phyloP scores from a whole-genome alignment of 1,284 basidiomycete species.

The Pseudozyma tsukubaensis region DNA sequence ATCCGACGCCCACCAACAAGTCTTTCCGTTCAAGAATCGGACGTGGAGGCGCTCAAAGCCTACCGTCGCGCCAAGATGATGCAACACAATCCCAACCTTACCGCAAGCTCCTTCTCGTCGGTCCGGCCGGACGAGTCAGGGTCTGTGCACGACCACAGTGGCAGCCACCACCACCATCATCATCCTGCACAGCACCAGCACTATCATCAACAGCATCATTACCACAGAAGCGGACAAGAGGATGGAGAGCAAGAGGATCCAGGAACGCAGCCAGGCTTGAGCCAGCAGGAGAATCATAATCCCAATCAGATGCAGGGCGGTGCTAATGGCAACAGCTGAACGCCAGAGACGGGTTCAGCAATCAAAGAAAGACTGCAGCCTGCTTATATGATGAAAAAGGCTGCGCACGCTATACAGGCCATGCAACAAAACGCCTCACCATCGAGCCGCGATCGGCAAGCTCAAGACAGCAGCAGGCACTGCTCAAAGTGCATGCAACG shows the following conservation, averaged over 20 bases:
- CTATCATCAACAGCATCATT: slow-evolving; percentile 17
- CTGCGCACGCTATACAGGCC: too few relatives aligned
- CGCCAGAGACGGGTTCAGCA: too few relatives aligned
- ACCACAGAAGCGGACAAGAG: slow-evolving; percentile 8
- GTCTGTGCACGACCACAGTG: slow-evolving; percentile 33
- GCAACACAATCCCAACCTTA: slow-evolving; percentile 47
- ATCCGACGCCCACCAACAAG: slow-evolving; percentile 39
- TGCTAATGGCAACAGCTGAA: slow-evolving; percentile 24
- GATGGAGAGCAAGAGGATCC: slow-evolving; percentile 32
- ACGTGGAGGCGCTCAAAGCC: slow-evolving; percentile 51
- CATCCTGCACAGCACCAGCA: slow-evolving; percentile 10
- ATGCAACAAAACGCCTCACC: too few relatives aligned
- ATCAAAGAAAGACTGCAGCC: too few relatives aligned
- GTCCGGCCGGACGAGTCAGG: slow-evolving; percentile 37
- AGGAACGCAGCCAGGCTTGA: slow-evolving; percentile 38
- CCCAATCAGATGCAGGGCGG: slow-evolving; percentile 30
- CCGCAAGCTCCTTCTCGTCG: slow-evolving; percentile 38
- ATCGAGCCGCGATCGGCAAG: too few relatives aligned
- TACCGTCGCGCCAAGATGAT: slow-evolving; percentile 44
- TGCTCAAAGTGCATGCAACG: too few relatives aligned
- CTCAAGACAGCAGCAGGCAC: too few relatives aligned
- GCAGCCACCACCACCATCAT: slow-evolving; percentile 18
- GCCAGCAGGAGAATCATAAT: slow-evolving; percentile 53
- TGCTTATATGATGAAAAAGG: too few relatives aligned
- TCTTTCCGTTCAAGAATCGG: slow-evolving; percentile 43